Evolutionary conservation across 2,329 filamentous ascomycete genomes (phyloP).

Genomic region (Aspergillus jensenii): DNA sequence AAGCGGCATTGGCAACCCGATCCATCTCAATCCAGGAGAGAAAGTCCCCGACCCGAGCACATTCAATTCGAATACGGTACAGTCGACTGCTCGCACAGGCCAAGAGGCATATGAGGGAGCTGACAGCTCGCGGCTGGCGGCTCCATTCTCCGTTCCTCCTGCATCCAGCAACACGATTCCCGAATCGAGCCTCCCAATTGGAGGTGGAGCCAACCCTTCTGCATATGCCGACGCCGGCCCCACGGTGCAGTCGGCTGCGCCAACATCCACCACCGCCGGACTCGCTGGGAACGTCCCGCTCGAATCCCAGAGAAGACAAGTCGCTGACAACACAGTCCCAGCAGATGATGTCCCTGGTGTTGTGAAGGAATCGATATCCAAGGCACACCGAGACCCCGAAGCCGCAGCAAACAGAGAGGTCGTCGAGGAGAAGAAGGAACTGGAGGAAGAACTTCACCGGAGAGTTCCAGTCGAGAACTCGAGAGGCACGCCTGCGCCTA

Average conservation of each 20-base stretch:
- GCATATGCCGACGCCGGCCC: conserved; percentile 54
- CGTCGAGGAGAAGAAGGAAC: conserved; percentile 71
- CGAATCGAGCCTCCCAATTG: conserved; percentile 77
- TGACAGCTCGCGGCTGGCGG: conserved; percentile 40
- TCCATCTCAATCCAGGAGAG: conserved; percentile 76
- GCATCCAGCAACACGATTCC: conserved; percentile 69
- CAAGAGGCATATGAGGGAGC: conserved; percentile 82
- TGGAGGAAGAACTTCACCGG: conserved; percentile 72
- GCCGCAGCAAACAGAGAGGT: conserved; percentile 67
- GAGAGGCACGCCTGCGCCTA: conserved; percentile 41
- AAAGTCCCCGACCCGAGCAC: conserved; percentile 68
- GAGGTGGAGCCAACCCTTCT: conserved; percentile 38
- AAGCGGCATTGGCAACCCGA: conserved; percentile 68
- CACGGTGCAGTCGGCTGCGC: conserved; percentile 52
- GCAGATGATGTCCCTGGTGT: conserved; percentile 41
- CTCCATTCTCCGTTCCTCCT: conserved; percentile 53
- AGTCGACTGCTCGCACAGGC: conserved; percentile 66
- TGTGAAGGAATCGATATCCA: conserved; percentile 46
- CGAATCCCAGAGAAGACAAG: conserved; percentile 33
- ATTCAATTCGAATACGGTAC: conserved; percentile 69
- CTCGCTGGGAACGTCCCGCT: conserved; percentile 47
- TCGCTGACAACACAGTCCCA: conserved; percentile 21
- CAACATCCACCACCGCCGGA: conserved; percentile 47
- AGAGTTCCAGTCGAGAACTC: conserved; percentile 38
- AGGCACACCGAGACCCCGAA: conserved; percentile 64